Percentiles rank a stretch among this genome's conserved stretches.
These are phyloP conservation scores for Vigna angularis DNA, from an alignment of 306 rosid species.

Conservation along the genomic window DNA sequence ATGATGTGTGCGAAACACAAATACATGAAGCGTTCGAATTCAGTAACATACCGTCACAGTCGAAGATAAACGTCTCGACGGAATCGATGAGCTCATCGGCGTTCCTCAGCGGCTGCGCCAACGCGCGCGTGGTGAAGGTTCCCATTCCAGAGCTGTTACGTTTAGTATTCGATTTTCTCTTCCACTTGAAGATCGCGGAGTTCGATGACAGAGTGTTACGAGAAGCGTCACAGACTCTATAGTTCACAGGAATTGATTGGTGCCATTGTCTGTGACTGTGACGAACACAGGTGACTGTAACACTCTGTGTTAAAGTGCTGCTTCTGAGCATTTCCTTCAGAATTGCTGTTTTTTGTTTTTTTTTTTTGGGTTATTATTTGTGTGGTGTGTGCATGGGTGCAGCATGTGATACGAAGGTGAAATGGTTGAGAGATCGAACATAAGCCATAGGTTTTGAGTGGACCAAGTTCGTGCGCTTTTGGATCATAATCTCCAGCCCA, in stretches of 20 bases:
- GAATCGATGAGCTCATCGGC: constrained; percentile 89
- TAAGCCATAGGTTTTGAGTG: constrained; percentile 36
- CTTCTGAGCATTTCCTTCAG: constrained; percentile 66
- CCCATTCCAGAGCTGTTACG: constrained; percentile 56
- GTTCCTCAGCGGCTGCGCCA: constrained; percentile 79
- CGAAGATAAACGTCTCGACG: constrained; percentile 93
- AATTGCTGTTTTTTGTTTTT: neutral
- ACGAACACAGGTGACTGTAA: constrained; percentile 54
- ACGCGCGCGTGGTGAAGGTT: constrained; percentile 63
- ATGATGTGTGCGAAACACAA: no score
- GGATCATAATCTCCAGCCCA: constrained; percentile 47
- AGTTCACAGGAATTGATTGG: constrained; percentile 36
- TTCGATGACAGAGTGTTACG: constrained; percentile 32
- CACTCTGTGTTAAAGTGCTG: constrained; percentile 51
- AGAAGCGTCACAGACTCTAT: constrained; percentile 42
- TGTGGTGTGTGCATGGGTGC: constrained; percentile 31
- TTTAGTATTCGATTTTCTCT: constrained; percentile 35
- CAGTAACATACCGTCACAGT: constrained; percentile 78
- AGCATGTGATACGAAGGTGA: neutral
- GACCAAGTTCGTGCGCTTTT: constrained; percentile 22
- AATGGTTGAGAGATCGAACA: neutral
- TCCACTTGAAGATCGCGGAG: constrained; percentile 45
- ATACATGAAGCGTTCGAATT: neutral
- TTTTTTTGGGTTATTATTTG: constrained; percentile 5
- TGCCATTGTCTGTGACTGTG: constrained; percentile 42